These are phyloP conservation scores for Vitis rupestris DNA, from an alignment of 164 flowering plant species.

Conservation along the genomic window DNA sequence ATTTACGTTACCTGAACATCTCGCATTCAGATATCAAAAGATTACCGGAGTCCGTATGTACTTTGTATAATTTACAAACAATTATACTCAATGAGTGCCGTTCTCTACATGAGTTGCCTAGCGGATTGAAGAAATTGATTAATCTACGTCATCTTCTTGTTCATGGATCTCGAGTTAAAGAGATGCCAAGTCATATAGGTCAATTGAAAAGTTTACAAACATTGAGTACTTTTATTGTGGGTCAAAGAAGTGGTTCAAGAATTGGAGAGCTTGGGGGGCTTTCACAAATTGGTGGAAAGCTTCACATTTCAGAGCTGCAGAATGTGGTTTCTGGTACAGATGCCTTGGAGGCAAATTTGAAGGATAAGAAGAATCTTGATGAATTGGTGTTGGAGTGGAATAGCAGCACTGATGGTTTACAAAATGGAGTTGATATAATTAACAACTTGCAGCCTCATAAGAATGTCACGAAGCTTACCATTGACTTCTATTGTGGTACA, in stretches of 20 bases:
- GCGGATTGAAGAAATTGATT: slow-evolving; percentile 10
- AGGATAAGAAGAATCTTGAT: slow-evolving; percentile 9
- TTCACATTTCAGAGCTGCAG: slow-evolving; percentile 11
- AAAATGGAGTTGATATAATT: slow-evolving; percentile 2
- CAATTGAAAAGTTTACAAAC: slow-evolving; percentile 10
- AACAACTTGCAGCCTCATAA: slow-evolving; percentile 8
- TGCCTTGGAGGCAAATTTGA: slow-evolving; percentile 13
- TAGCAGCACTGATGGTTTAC: neutral
- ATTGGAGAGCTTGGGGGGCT: slow-evolving; percentile 10
- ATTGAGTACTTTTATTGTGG: slow-evolving; percentile 4
- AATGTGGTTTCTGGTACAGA: slow-evolving; percentile 13
- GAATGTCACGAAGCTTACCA: slow-evolving; percentile 8
- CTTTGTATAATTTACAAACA: neutral
- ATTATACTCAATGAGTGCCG: neutral
- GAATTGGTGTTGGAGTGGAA: slow-evolving; percentile 16
- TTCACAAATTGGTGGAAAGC: neutral
- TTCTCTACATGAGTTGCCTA: slow-evolving; percentile 15
- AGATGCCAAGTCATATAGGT: slow-evolving; percentile 17
- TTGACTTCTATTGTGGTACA: slow-evolving; percentile 10
- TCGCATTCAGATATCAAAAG: slow-evolving; percentile 16
- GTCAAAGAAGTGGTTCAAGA: neutral
- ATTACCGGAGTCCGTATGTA: too few species aligned
- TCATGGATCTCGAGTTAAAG: neutral
- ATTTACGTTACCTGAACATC: slow-evolving; percentile 27
- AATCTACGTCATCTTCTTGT: slow-evolving; percentile 24